phyloP scores from a whole-genome alignment of 352 stramenopile species.

The Globisporangium viniferum region DNA sequence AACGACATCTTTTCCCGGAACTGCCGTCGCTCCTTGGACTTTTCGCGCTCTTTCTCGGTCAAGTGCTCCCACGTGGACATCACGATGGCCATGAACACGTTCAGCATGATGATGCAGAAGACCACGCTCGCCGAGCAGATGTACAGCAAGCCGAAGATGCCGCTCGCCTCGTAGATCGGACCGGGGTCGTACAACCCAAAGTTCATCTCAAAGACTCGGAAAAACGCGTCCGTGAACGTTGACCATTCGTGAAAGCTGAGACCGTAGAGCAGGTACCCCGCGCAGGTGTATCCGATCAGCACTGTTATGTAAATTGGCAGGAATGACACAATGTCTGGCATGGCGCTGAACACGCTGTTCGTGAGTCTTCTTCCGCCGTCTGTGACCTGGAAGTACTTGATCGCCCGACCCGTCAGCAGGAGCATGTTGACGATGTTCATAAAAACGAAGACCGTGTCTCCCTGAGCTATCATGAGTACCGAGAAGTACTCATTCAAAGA shows the following conservation, averaged over 20 bases:
- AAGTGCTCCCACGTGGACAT: slow-evolving; percentile 72
- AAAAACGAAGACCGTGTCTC: slow-evolving; percentile 47
- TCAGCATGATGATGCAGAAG: slow-evolving; percentile 80
- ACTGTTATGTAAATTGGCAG: slow-evolving; percentile 64
- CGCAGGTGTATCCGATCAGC: slow-evolving; percentile 65
- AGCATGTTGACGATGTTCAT: slow-evolving; percentile 71
- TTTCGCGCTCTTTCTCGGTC: slow-evolving; percentile 44
- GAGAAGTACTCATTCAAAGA: slow-evolving; percentile 46
- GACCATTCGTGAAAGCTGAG: slow-evolving; percentile 64
- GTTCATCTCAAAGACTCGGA: slow-evolving; percentile 73
- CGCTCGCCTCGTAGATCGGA: slow-evolving; percentile 65
- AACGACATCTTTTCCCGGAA: slow-evolving; percentile 37
- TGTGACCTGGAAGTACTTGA: slow-evolving; percentile 77
- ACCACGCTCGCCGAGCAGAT: slow-evolving; percentile 63
- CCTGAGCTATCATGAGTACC: slow-evolving; percentile 18
- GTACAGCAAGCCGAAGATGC: slow-evolving; percentile 55
- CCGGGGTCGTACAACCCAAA: slow-evolving; percentile 68
- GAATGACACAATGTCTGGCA: slow-evolving; percentile 70
- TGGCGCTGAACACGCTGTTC: slow-evolving; percentile 59
- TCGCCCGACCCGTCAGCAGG: slow-evolving; percentile 46
- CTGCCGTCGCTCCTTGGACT: slow-evolving; percentile 36
- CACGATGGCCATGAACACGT: slow-evolving; percentile 78
- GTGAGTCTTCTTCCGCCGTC: slow-evolving; percentile 56
- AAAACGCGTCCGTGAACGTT: slow-evolving; percentile 55
- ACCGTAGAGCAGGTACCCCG: slow-evolving; percentile 61